These are phyloP conservation scores for Exobasidium rhododendri DNA, from an alignment of 1,284 basidiomycete genomes.

Conservation along the genomic window DNA sequence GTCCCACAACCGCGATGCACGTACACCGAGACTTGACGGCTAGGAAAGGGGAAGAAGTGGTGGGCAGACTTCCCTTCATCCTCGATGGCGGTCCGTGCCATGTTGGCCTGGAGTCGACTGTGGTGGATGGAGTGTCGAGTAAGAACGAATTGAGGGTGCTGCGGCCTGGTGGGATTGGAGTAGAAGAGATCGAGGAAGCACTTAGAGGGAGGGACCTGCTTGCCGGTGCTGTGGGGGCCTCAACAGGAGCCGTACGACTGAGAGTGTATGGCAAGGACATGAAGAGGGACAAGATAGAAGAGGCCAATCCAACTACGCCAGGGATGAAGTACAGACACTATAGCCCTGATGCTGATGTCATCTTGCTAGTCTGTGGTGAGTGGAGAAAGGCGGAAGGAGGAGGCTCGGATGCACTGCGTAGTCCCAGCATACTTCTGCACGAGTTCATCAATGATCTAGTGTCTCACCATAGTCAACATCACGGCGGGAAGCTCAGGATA, in stretches of 20 bases:
- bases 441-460: neutral
- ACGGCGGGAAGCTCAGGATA: neutral
- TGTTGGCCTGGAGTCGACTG: constrained; percentile 92
- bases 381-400: neutral
- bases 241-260: constrained; percentile 19
- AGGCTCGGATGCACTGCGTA: neutral
- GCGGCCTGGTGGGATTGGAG: constrained; percentile 85
- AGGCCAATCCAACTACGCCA: constrained; percentile 74
- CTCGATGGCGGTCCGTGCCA: constrained; percentile 88
- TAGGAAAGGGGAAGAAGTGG: constrained; percentile 59
- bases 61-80: constrained; percentile 65
- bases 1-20: constrained; percentile 86
- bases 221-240: neutral
- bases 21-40: constrained; percentile 72
- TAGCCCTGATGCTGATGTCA: constrained; percentile 63
- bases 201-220: constrained; percentile 17
- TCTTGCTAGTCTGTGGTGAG: constrained; percentile 22
- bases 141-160: constrained; percentile 72
- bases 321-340: constrained; percentile 99
- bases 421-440: neutral
- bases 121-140: constrained; percentile 69
- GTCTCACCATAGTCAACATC: neutral
- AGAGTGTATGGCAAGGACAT: constrained; percentile 50
- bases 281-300: constrained; percentile 30
- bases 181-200: constrained; percentile 64